Conservation (phyloP, 1,139 yeast genomes). For the Pichia sp. region DNA sequence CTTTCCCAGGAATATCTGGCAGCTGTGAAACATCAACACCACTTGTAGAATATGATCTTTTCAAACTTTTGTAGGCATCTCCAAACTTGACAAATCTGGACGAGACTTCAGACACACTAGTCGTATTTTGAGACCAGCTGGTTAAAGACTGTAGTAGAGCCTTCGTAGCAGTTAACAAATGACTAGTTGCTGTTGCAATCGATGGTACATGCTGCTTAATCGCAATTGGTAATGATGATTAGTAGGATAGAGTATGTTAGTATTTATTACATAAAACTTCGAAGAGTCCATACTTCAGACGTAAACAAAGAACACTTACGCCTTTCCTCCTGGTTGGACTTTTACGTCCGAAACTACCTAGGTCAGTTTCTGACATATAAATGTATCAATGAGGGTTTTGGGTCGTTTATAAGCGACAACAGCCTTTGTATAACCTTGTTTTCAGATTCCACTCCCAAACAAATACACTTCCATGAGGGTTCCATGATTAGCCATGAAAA, state of each 20-base stretch:
- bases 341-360: slow-evolving; percentile 7
- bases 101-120: slow-evolving; percentile 79
- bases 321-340: slow-evolving; percentile 15
- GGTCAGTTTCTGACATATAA: slow-evolving; percentile 10
- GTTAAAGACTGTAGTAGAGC: slow-evolving; percentile 79
- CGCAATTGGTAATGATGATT: neutral
- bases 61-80: slow-evolving; percentile 85
- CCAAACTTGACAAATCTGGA: slow-evolving; percentile 91
- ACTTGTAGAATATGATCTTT: slow-evolving; percentile 63
- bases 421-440: neutral
- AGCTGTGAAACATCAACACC: slow-evolving; percentile 68
- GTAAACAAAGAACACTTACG: slow-evolving; percentile 15
- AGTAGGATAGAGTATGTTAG: neutral
- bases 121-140: slow-evolving; percentile 82
- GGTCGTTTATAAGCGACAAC: neutral
- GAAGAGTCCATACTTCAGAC: no score
- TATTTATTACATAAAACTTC: neutral
- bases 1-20: slow-evolving; percentile 71
- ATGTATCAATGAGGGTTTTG: neutral
- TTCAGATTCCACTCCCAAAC: neutral
- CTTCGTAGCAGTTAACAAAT: slow-evolving; percentile 78
- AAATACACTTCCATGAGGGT: neutral
- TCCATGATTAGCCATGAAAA: neutral
- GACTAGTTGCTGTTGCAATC: slow-evolving; percentile 30
- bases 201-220: slow-evolving; percentile 18